Percentiles rank a stretch among this genome's conserved stretches.
phyloP scores from a whole-genome alignment of 2,329 filamentous ascomycete species.

The Penicillium aurantiogriseum region DNA sequence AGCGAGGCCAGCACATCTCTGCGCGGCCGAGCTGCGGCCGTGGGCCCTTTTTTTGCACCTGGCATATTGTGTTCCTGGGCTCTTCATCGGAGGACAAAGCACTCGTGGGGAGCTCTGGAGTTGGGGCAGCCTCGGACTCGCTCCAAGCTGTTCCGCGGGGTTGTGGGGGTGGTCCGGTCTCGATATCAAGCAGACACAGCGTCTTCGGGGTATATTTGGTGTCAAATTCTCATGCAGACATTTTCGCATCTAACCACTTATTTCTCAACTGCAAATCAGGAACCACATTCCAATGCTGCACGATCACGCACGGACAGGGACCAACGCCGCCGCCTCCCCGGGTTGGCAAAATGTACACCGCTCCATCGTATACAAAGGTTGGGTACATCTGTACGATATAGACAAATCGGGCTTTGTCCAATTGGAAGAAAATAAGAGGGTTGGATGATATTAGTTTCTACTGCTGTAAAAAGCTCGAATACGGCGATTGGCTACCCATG shows the following conservation, averaged over 20 bases:
- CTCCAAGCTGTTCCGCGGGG: constrained; percentile 4
- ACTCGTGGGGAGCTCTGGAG: constrained; percentile 3
- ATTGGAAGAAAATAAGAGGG: not conserved
- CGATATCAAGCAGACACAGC: not conserved
- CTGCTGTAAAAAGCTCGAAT: no score
- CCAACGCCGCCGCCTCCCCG: constrained; percentile 5
- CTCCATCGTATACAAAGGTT: not conserved
- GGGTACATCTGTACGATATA: not conserved
- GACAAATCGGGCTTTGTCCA: not conserved
- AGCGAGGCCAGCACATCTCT: constrained; percentile 69
- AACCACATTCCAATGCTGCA: constrained; percentile 5
- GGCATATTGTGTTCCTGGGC: constrained; percentile 41
- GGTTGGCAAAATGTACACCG: constrained; percentile 10
- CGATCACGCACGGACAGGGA: constrained; percentile 8
- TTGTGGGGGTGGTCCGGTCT: not conserved
- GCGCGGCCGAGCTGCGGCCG: constrained; percentile 36
- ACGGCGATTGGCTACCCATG: not conserved
- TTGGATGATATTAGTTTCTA: not conserved
- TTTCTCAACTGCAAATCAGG: not conserved
- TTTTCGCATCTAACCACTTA: not conserved
- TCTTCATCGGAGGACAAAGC: constrained; percentile 28
- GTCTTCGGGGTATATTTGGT: not conserved
- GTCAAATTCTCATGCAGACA: not conserved
- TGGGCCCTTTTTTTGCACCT: constrained; percentile 48
- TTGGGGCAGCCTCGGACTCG: not conserved